These are phyloP conservation scores for Aspergillus sp. DNA, from an alignment of 2,329 filamentous ascomycete species.

Conservation along the genomic window DNA sequence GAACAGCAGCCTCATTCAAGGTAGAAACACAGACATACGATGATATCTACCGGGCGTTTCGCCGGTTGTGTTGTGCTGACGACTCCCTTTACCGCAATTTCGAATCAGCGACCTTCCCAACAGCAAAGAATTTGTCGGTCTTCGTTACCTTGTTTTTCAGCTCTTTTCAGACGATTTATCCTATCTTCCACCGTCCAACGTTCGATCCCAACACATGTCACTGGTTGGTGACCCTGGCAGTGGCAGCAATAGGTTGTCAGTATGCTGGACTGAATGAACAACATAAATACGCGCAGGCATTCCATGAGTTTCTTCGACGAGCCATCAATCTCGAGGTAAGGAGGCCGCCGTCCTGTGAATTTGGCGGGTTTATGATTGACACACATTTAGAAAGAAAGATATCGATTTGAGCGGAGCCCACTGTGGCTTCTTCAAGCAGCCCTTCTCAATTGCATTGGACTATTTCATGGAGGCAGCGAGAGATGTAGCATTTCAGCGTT, in stretches of 20 bases:
- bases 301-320: conserved; percentile 44
- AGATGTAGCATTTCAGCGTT: conserved; percentile 23
- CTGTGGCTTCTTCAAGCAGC: conserved; percentile 32
- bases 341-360: not conserved
- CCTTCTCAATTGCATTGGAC: conserved; percentile 33
- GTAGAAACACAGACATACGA: conserved; percentile 29
- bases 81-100: conserved; percentile 32
- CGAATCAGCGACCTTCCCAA: conserved; percentile 30
- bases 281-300: conserved; percentile 30
- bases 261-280: conserved; percentile 26
- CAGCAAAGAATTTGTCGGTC: conserved; percentile 21
- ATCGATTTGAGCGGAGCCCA: conserved; percentile 8
- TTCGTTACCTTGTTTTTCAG: conserved; percentile 39
- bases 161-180: conserved; percentile 41
- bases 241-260: conserved; percentile 43
- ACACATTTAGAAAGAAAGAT: conserved; percentile 27
- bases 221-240: conserved; percentile 41
- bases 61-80: conserved; percentile 29
- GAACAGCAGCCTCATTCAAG: conserved; percentile 6
- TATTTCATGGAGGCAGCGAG: conserved; percentile 27
- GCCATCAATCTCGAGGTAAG: conserved; percentile 36
- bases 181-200: conserved; percentile 39
- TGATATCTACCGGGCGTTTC: conserved; percentile 29
- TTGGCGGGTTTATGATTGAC: not conserved
- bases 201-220: conserved; percentile 37